Evolutionary conservation across 1,284 basidiomycete species (phyloP), one percentile per base, ranked within the genome.

Genomic region (Cutaneotrichosporon arboriforme): DNA sequence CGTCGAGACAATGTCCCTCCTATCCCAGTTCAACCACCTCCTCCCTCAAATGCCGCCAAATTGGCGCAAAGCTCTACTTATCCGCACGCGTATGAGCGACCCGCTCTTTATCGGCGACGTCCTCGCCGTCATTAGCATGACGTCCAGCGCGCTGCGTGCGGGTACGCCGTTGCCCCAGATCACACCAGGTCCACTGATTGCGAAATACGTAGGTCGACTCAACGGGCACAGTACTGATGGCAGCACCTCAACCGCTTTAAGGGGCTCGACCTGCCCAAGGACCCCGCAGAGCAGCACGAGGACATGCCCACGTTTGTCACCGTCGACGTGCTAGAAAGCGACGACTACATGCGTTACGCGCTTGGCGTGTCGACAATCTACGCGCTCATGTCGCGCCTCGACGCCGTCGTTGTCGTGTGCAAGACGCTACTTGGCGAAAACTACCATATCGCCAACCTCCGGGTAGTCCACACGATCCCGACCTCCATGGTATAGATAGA

Each of bases 41-140:
- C 54, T 76, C 43, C 45, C 63, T 46, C 61, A 73, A 63, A 47
- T 77, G 57, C 59, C 74, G 9, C 57, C 69, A 15, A 71, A 60
- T 14, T 92, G 86, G 88, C 81, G 82, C 17, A 81, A 80, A 23
- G 89, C 88, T 0, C 83, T 91, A 57, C 77, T 92, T 15, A 80
- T 81, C 17, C 77, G 88, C 18, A 88, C 88, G 0, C 79, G 87
- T 1, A 81, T 92, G 58, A 75, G 85, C 13, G 88, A 92, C 67
- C 81, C 86, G 0, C 81, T 85, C 57, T 92, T 92, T 63, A 83
- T 91, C 54, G 90, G 88, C 2, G 89, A 91, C 58, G 79, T 88
- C 9, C 76, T 90, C 12, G 85, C 87, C 10, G 85, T 90, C 13
- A 83, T 90, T 58, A 84, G 85, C 59, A 75, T 70, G 70, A 69